Conservation (phyloP, 1,284 basidiomycete species). For the Trametes polyzona region DNA sequence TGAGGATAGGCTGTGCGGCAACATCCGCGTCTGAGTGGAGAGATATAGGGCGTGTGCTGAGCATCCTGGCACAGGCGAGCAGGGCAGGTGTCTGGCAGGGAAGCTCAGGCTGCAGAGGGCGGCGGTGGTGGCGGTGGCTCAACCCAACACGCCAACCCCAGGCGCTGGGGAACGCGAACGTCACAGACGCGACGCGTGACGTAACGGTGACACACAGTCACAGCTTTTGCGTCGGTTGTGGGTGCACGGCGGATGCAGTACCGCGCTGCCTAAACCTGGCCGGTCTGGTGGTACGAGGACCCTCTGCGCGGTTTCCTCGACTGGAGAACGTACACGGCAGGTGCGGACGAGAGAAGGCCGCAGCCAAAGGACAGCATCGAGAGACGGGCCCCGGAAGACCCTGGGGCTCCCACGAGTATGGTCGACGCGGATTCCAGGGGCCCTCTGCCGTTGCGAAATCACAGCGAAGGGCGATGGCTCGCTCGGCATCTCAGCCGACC, state of each 20-base stretch:
- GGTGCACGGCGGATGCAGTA: too few species aligned
- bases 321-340: too few species aligned
- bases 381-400: too few species aligned
- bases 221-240: not conserved
- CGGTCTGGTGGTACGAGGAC: too few species aligned
- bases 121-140: slow-evolving; percentile 9
- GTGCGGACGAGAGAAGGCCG: too few species aligned
- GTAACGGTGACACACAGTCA: not conserved
- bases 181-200: slow-evolving; percentile 4
- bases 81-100: not conserved
- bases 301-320: too few species aligned
- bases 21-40: slow-evolving; percentile 32
- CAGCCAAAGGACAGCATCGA: too few species aligned
- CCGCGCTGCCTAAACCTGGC: too few species aligned
- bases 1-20: slow-evolving; percentile 32
- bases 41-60: slow-evolving; percentile 48
- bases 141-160: slow-evolving; percentile 1
- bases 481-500: not conserved
- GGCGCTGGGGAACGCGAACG: slow-evolving; percentile 1
- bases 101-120: too few species aligned
- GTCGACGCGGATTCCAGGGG: not conserved
- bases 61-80: slow-evolving; percentile 38
- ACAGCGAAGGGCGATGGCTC: not conserved
- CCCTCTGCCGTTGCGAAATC: not conserved
- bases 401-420: not conserved